phyloP scores from a whole-genome alignment of 169 alveolate genomes.

The Blepharisma undulans region DNA sequence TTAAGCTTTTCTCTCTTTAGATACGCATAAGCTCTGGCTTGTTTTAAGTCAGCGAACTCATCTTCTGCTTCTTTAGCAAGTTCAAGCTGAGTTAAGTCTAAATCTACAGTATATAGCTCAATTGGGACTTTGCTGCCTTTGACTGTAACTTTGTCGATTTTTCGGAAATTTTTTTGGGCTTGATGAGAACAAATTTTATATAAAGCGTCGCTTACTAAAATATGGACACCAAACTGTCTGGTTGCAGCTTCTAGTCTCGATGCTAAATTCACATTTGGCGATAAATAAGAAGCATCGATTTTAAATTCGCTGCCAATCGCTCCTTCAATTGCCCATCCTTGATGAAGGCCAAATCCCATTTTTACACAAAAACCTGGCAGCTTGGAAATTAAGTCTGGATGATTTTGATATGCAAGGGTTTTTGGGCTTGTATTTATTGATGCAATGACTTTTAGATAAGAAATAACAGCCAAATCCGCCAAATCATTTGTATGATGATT shows the following conservation, averaged over 20 bases:
- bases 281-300: constrained; percentile 94
- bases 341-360: constrained; percentile 95
- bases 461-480: constrained; percentile 86
- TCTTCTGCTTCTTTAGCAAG: constrained; percentile 36
- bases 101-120: constrained; percentile 89
- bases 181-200: constrained; percentile 48
- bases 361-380: constrained; percentile 73
- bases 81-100: constrained; percentile 54
- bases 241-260: constrained; percentile 93
- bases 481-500: constrained; percentile 31
- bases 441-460: constrained; percentile 83
- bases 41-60: not conserved
- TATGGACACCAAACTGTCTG: constrained; percentile 86
- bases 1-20: constrained; percentile 38
- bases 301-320: constrained; percentile 96
- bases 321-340: constrained; percentile 96
- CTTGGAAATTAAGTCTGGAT: constrained; percentile 23
- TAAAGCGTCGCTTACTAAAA: constrained; percentile 76
- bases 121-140: constrained; percentile 92
- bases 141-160: constrained; percentile 90
- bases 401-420: constrained; percentile 41
- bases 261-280: constrained; percentile 92
- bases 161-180: constrained; percentile 78
- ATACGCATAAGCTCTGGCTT: not conserved
- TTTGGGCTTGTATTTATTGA: constrained; percentile 73